Evolutionary conservation across 2,329 filamentous ascomycete genomes (phyloP), one percentile per base, ranked within the genome.

Genomic region (Kalaharituber pfeilii): DNA sequence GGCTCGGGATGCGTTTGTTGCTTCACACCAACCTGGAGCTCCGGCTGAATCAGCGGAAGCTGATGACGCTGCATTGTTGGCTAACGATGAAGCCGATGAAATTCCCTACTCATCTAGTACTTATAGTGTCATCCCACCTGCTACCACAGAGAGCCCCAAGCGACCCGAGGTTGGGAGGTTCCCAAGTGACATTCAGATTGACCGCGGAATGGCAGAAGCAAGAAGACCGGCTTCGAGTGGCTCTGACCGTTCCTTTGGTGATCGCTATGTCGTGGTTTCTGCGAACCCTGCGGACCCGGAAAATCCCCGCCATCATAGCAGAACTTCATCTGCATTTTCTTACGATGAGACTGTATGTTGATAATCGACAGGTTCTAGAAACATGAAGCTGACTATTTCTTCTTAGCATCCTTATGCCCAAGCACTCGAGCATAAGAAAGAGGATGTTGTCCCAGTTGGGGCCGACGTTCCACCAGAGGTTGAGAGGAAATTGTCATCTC

Each of bases 171-270:
- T 88, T 81, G 89, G 89, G 74, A 81, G 88, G 69, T 98, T 98
- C 73, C 89, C 89, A 71, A 93, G 85, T 71, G 88, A 95, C 74
- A 74, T 96, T 64, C 80, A 87, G 72, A 77, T 94, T 68, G 84
- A 87, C 69, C 88, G 84, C 63, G 79, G 76, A 60, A 70, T 70
- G 62, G 60, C 67, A 64, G 65, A 67, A 62, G 67, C 70, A 60
- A 67, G 70, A 57, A 60, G 66, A 50, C 59, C 60, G 29, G 62
- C 68, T 62, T 79, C 80, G 65, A 73, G 74, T 66, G 76, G 80
- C 65, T 62, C 59, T 39, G 53, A 52, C 53, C 52, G 51, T 26
- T 60, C 60, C 30, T 68, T 78, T 63, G 72, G 77, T 61, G 42
- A 47, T 22, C n/a, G 42, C n/a, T 47, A 47, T 22, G 42, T 47